These are phyloP conservation scores for Paspalum notatum DNA, from an alignment of 176 grass and related monocot genomes.

Conservation along the genomic window DNA sequence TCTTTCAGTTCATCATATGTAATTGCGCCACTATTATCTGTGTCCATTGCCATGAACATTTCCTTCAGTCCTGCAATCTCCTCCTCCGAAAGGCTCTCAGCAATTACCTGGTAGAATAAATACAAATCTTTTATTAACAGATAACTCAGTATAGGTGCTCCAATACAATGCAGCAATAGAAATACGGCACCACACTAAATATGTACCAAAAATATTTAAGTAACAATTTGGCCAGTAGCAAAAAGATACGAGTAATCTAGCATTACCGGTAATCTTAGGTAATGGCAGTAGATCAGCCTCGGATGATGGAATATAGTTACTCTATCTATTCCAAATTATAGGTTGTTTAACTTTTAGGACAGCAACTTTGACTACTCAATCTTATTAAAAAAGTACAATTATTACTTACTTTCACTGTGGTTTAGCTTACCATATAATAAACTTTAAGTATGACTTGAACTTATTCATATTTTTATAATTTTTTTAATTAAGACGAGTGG, in stretches of 20 bases:
- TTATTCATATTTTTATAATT: too few species aligned
- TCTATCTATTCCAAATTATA: too few species aligned
- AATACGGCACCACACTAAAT: neutral
- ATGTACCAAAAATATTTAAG: neutral
- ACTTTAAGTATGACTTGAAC: too few species aligned
- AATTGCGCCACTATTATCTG: slow-evolving; percentile 75
- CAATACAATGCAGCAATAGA: neutral
- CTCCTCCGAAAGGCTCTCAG: slow-evolving; percentile 83
- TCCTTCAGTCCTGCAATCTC: slow-evolving; percentile 76
- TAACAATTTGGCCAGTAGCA: neutral
- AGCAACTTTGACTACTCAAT: too few species aligned
- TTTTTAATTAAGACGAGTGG: too few species aligned
- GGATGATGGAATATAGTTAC: slow-evolving; percentile 8
- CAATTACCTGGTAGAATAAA: slow-evolving; percentile 66
- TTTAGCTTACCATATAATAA: too few species aligned
- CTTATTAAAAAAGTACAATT: too few species aligned
- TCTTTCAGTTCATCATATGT: slow-evolving; percentile 85
- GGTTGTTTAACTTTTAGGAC: too few species aligned
- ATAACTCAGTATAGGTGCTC: neutral
- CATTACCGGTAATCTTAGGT: neutral
- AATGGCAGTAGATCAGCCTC: neutral
- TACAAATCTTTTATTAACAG: slow-evolving; percentile 22
- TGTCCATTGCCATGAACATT: slow-evolving; percentile 81
- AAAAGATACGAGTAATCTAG: slow-evolving; percentile 8
- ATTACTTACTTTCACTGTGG: too few species aligned